Base-by-base conservation (phyloP, 805 yeast species). In the Ogataea methanolica region DNA sequence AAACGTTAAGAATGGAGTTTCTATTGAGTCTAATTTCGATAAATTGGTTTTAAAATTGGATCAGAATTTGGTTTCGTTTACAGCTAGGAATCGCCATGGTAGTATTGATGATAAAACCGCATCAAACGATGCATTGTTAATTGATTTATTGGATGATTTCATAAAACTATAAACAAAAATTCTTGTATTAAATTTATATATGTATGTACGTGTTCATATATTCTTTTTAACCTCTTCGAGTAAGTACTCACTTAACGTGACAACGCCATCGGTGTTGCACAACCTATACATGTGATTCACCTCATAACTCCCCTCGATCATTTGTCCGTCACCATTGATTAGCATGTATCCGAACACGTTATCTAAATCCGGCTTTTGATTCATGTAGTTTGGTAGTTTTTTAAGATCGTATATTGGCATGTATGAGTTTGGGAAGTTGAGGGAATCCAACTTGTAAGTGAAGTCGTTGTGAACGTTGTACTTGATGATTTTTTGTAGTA, bases 391-490 rank as follows among this genome's bases (percentile, higher is more conserved):
- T 1, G 92, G 89, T 1, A 79, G 73, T 41, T 74, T 78, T 49
- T 94, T 72, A 51, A 83, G 71, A 60, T 87, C 96, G 54, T 78
- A 83, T 39, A 88, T 76, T 7, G 90, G 88, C 83, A 85, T 78
- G 61, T 67, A 81, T 0, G 75, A 67, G 19, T 69, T 69, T 14
- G 76, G 76, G 53, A 76, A 77, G 35, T 72, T 72, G 4, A 78
- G 71, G 0, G 85, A 80, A 49, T 82, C 87, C 59, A 80, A 62
- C 26, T 73, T 70, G 57, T 75, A 82, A 1, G 80, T 61, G 53
- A 77, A 75, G 60, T 82, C 88, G 14, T 74, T 50, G 22, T 64
- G 61, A 6, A 68, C 61, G 14, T 58, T 50, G 17, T 56, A 46
- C 0, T 44, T 26, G 5, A 68, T 51, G 16, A 62, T 44, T 4